Evolutionary conservation across 1,139 yeast species (phyloP), one percentile per base, ranked within the genome.

Genomic region (Pichia sp.): DNA sequence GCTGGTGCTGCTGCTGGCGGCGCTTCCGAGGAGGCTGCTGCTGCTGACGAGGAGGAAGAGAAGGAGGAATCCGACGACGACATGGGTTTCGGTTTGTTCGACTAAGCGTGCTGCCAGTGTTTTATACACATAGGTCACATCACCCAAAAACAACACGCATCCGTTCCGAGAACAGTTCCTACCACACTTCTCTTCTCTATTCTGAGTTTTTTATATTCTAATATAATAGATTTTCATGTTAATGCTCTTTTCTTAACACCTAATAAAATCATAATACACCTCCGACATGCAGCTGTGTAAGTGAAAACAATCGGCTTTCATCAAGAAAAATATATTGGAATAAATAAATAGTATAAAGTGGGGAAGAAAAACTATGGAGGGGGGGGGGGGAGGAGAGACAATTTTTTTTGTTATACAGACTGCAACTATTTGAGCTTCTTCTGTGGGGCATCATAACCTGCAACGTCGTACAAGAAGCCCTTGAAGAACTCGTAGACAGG

Each of bases 401-500:
- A n/a, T n/a, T n/a, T n/a, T 12, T 12, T 30, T 4, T 9, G 10
- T 28, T 43, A 16, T 43, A 21, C n/a, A 26, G 44, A 43, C n/a
- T n/a, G n/a, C n/a, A n/a, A 30, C 49, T 53, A 58, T 51, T 59
- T 55, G 46, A 59, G 48, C 46, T 58, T 58, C 56, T 62, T 56
- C 48, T 48, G 53, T 41, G 59, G 59, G 21, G 55, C 49, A 21
- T 57, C 55, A 52, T 68, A 55, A 47, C 68, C 71, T 36, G 80
- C 76, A 53, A 76, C 61, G 50, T 70, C 70, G 58, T 80, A 88
- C 68, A 91, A 76, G 50, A 78, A 74, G 37, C 78, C 80, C 71
- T 91, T 87, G 69, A 90, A 87, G 67, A 78, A 85, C 72, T 93
- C 99, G 71, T 93, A 93, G 47, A 93, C 96, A 7, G 98, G 93